Evolutionary conservation across 345 rosid species (phyloP).

Genomic region (Erodium maritimum): DNA sequence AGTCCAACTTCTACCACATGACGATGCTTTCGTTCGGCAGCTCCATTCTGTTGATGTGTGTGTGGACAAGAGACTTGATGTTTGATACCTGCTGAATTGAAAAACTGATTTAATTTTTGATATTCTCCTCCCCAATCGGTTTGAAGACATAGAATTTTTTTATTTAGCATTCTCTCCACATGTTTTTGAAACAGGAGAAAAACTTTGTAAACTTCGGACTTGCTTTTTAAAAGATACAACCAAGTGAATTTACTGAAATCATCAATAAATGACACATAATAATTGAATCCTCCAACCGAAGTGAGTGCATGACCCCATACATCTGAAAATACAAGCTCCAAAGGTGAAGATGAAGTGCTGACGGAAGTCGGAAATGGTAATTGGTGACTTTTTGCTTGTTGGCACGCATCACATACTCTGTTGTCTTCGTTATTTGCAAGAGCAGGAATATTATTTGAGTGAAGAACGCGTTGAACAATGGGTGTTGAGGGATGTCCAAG

Average conservation of each 20-base stretch:
- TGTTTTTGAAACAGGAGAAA: neutral
- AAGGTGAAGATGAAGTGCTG: neutral
- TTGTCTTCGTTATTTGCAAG: neutral
- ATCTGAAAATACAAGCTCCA: neutral
- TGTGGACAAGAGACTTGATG: too few relatives aligned
- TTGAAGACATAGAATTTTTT: neutral
- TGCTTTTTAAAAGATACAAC: neutral
- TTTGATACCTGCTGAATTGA: neutral
- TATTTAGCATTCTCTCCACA: neutral
- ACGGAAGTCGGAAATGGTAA: neutral
- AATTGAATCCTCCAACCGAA: neutral
- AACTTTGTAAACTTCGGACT: neutral
- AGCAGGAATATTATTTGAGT: too few relatives aligned
- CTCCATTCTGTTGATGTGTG: neutral
- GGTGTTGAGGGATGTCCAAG: too few relatives aligned
- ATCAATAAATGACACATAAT: neutral
- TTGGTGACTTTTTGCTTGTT: neutral
- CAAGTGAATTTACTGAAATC: neutral
- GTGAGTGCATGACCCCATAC: neutral
- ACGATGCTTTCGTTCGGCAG: neutral
- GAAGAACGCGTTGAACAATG: too few relatives aligned
- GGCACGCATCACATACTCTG: neutral
- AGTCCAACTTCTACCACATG: neutral
- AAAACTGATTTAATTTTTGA: neutral
- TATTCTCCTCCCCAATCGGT: neutral